These are phyloP conservation scores for Colletotrichum melonis DNA, from an alignment of 2,329 filamentous ascomycete species.

Conservation along the genomic window DNA sequence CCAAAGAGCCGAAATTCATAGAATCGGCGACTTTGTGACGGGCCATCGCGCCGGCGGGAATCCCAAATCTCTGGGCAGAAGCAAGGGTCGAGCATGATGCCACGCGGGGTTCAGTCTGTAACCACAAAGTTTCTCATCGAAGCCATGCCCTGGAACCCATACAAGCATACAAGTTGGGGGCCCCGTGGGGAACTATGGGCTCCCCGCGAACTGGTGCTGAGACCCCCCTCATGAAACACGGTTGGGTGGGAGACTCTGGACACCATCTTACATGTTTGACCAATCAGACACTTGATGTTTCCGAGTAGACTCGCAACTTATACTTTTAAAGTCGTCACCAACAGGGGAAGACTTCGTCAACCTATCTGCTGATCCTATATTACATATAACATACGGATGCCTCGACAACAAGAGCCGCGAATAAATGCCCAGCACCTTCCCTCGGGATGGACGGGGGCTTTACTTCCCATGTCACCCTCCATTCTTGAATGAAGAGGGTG, in stretches of 20 bases:
- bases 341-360: background rate
- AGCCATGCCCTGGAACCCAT: background rate
- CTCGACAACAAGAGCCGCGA: background rate
- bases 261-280: background rate
- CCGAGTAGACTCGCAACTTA: constrained; percentile 5
- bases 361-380: background rate
- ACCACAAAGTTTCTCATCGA: constrained; percentile 12
- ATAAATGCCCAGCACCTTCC: background rate
- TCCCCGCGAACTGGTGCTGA: constrained; percentile 15
- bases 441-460: background rate
- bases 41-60: background rate
- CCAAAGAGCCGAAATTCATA: constrained; percentile 1
- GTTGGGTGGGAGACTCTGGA: background rate
- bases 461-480: background rate
- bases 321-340: constrained; percentile 19
- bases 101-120: constrained; percentile 12
- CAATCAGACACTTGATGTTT: background rate
- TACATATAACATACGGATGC: background rate
- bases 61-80: background rate
- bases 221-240: background rate
- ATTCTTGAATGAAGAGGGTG: background rate
- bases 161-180: constrained; percentile 12
- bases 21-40: background rate
- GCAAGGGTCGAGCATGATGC: constrained; percentile 1
- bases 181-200: constrained; percentile 14